phyloP scores from a whole-genome alignment of 148 eudicot species.

The Rhododendron molle region DNA sequence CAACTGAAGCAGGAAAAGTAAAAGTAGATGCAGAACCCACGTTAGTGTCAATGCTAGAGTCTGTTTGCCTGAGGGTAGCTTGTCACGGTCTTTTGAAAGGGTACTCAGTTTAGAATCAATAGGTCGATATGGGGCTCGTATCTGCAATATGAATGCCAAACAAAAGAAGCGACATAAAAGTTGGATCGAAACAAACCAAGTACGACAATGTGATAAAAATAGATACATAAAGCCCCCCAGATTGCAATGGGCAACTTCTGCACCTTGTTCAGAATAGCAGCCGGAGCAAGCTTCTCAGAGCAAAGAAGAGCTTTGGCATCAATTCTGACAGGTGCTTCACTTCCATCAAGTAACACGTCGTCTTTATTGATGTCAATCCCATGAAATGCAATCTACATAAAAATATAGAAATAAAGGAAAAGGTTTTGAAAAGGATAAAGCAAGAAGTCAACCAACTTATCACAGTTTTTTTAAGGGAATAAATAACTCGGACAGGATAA shows the following conservation, averaged over 20 bases:
- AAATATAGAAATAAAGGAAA: neutral
- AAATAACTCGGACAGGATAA: neutral
- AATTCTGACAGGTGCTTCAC: slow-evolving; percentile 84
- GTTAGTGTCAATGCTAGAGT: slow-evolving; percentile 71
- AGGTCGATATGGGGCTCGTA: slow-evolving; percentile 80
- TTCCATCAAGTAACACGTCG: slow-evolving; percentile 75
- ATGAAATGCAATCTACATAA: slow-evolving; percentile 74
- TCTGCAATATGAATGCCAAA: slow-evolving; percentile 34
- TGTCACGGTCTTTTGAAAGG: slow-evolving; percentile 75
- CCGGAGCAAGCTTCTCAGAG: slow-evolving; percentile 74
- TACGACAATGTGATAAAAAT: neutral
- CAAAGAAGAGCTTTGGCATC: slow-evolving; percentile 76
- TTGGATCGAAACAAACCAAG: neutral
- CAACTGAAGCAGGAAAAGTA: neutral
- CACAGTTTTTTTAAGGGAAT: neutral
- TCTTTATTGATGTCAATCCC: slow-evolving; percentile 75
- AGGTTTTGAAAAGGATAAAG: neutral
- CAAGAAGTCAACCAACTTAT: neutral
- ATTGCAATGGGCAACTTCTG: slow-evolving; percentile 6
- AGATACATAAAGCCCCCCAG: neutral
- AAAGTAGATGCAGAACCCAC: slow-evolving; percentile 39
- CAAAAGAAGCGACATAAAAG: neutral
- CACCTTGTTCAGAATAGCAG: slow-evolving; percentile 78
- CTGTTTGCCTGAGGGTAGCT: slow-evolving; percentile 95
- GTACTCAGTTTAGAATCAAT: slow-evolving; percentile 65